Base-by-base conservation (phyloP, 805 yeast genomes). In the Debaryomyces hansenii region DNA sequence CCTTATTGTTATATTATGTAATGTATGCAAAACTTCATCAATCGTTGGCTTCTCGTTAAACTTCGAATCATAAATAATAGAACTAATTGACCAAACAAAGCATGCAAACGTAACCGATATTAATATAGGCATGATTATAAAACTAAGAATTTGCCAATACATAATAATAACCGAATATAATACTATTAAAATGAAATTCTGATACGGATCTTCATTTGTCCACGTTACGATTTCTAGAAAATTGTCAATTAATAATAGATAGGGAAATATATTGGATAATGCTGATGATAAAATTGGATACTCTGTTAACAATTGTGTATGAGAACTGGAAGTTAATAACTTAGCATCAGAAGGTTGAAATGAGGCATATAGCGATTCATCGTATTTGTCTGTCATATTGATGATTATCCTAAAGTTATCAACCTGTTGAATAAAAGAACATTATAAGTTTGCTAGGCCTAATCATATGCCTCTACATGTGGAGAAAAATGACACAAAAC, bases 131-230 rank as follows among this genome's bases (percentile, higher is more conserved):
- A 79, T 48, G 0, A 71, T 46, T 27, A 72, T 53, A 32, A 58
- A 47, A 20, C 71, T 59, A 20, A 75, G 47, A 8, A 56, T 33
- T 4, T 60, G 47, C 84, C 84, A 79, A 51, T 77, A 70, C 54
- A 69, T 52, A 11, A 78, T 70, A 1, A 71, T 27, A 28, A 68
- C 60, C 10, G 74, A 64, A 50, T 72, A 75, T 0, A 57, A 49
- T 4, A 70, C 70, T 28, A 77, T 63, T 1, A 71, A 32, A 5
- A 79, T 55, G 46, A 77, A 70, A 52, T 78, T 80, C 48, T 66
- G 66, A 52, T 75, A 77, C 8, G 75, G 72, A 45, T 77, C 78
- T 4, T 69, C 75, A 48, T 78, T 77, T 1, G 85, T 79, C 85
- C 85, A 80, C 1, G 84, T 78, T 16, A 78, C 49, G 11, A 76